Base-by-base conservation (phyloP, 2,329 filamentous ascomycete species). In the Neopestalotiopsis sp. region DNA sequence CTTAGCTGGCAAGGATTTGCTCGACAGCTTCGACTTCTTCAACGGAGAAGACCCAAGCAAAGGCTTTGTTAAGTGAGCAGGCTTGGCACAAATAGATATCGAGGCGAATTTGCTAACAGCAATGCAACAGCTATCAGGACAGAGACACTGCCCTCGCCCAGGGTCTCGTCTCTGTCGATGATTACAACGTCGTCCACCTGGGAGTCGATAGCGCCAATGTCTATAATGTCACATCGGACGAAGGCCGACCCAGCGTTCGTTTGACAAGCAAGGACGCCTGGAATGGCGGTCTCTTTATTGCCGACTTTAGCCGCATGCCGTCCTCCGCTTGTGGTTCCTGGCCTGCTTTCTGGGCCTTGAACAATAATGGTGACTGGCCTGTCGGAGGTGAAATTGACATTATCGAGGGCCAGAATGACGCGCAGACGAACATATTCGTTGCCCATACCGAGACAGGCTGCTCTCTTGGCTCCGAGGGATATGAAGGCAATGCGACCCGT, bases 261-360 rank as follows among this genome's bases (percentile, higher is more conserved):
- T 79, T 94, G 13, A 88, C 89, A 58, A 92, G 90, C 79, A 90
- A 88, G 66, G 84, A 87, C 64, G 79, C 83, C 4, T 94, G 90
- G 77, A 88, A 84, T 38, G 84, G 90, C 72, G 92, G 91, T 1
- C 85, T 94, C 10, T 89, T 94, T 73, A 89, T 94, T 64, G 84
- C 91, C 28, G 92, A 94, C 76, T 86, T 94, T 65, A 83, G 84
- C 20, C 92, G 94, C 73, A 94, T 94, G 91, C 91, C 92, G 3
- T 85, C 84, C 1, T 89, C 89, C 1, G 83, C 88, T 65, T 94
- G 92, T 72, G 92, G 92, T 28, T 85, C 89, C 28, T 94, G 92
- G 92, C 92, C 92, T 67, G 90, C 91, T 79, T 93, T 87, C 75
- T 88, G 86, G 86, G 77, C 84, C n/a, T 86, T 79, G 66, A 78